Conservation (phyloP, 83 land plant species). For the Diphasiastrum complanatum region DNA sequence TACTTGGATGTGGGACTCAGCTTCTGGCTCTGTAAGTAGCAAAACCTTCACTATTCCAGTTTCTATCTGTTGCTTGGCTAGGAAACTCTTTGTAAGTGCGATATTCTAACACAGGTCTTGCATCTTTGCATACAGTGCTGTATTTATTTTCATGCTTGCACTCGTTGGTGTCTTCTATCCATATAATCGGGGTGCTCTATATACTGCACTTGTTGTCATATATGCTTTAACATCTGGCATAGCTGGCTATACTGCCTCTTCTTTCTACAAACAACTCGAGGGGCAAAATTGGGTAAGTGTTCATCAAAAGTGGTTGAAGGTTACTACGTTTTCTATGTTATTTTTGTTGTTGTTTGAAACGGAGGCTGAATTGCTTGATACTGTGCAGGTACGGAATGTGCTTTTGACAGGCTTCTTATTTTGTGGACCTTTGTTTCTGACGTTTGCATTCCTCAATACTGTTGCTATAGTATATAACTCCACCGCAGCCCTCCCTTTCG, state of each 20-base stretch:
- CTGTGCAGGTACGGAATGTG: constrained; percentile 19
- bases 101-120: constrained; percentile 7
- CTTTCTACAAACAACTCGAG: constrained; percentile 10
- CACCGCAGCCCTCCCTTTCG: constrained; percentile 20
- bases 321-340: not conserved
- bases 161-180: constrained; percentile 26
- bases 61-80: not conserved
- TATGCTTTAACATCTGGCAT: constrained; percentile 25
- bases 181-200: constrained; percentile 18
- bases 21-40: constrained; percentile 10
- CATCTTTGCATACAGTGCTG: constrained; percentile 7
- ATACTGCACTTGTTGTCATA: constrained; percentile 19
- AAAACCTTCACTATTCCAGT: too few species aligned
- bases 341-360: not conserved
- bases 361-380: not conserved
- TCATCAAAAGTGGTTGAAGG: not conserved
- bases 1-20: constrained; percentile 11
- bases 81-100: not conserved
- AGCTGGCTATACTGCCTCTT: constrained; percentile 13
- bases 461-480: constrained; percentile 13
- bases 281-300: constrained; percentile 19
- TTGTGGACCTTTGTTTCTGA: constrained; percentile 21
- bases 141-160: constrained; percentile 18
- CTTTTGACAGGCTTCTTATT: constrained; percentile 16
- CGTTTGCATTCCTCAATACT: constrained; percentile 15